Evolutionary conservation across 805 yeast species (phyloP).

Genomic region (Candida koratica): DNA sequence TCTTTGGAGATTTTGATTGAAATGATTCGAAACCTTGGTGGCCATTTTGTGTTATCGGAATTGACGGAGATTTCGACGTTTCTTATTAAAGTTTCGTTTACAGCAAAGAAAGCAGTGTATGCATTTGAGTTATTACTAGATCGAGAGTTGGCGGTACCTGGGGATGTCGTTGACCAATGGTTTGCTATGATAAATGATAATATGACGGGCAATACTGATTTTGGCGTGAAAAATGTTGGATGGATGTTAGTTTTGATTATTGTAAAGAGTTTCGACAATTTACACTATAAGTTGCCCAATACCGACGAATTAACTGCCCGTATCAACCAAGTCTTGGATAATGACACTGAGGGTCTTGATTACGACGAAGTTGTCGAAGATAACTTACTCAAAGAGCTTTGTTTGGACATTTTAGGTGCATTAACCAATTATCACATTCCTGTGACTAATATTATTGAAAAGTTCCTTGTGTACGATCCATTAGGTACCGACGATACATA

Average conservation of each 20-base stretch:
- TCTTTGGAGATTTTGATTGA: slow-evolving; percentile 59
- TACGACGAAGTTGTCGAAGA: slow-evolving; percentile 39
- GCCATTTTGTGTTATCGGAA: slow-evolving; percentile 35
- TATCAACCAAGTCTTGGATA: slow-evolving; percentile 17
- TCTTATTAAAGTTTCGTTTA: slow-evolving; percentile 36
- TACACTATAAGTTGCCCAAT: slow-evolving; percentile 4
- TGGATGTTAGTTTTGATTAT: slow-evolving; percentile 10
- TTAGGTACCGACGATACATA: slow-evolving; percentile 27
- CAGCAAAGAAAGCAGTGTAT: slow-evolving; percentile 46
- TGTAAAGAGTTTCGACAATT: slow-evolving; percentile 12
- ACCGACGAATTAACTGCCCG: slow-evolving; percentile 17
- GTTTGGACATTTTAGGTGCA: slow-evolving; percentile 41
- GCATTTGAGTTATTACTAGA: slow-evolving; percentile 39
- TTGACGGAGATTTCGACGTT: slow-evolving; percentile 21
- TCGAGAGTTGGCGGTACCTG: slow-evolving; percentile 12
- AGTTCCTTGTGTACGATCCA: slow-evolving; percentile 32
- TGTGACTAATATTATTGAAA: slow-evolving; percentile 7
- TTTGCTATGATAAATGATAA: slow-evolving; percentile 12
- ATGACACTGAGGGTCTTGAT: slow-evolving; percentile 34
- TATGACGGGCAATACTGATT: slow-evolving; percentile 19
- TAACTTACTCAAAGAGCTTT: slow-evolving; percentile 50
- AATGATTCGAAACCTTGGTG: slow-evolving; percentile 48
- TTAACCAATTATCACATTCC: slow-evolving; percentile 13
- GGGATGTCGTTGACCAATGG: slow-evolving; percentile 17
- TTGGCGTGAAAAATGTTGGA: slow-evolving; percentile 8